Evolutionary conservation across 306 rosid species (phyloP), one percentile per base, ranked within the genome.

Genomic region (Dalbergia oliveri): DNA sequence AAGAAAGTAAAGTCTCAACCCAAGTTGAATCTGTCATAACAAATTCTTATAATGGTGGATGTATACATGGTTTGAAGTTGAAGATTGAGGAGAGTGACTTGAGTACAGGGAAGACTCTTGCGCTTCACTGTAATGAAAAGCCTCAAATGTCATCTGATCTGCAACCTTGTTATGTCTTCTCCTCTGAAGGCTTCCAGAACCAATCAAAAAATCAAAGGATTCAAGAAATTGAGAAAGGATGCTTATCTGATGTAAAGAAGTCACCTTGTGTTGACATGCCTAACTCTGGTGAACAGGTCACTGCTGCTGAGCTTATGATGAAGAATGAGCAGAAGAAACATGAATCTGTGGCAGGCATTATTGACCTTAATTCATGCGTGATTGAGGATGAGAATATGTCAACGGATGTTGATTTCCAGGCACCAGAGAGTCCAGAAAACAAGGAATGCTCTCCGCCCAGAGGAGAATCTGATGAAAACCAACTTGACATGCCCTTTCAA

Each of bases 401-500:
- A 9, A 66, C 69, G 58, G 91, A 84, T 73, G 87, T 70, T 62
- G 87, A 87, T 66, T 75, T 88, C 76, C 90, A 89, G 65, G 93
- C 87, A 11, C 97, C 97, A 65, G 75, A 5, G 4, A 92, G 94
- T 80, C 97, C 95, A 15, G 91, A 88, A 72, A 90, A 90, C 85
- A 90, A 85, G 83, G 94, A 88, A 69, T 76, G 89, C 70, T 88
- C 92, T 60, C 92, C 94, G 23, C 91, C 90, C 8, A 79, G 94
- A 88, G 96, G 94, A 68, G 94, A 89, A 76, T 89, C 89, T 41
- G 91, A 88, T 49, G 93, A 72, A 63, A 84, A 78, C 82, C 88
- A 80, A 63, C 60, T 66, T 14, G 91, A 76, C 49, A 72, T 72
- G 69, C 65, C 82, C 63, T 64, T 57, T 67, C 78, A 35, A 21